These are phyloP conservation scores for Ustilago sp. DNA, from an alignment of 1,284 basidiomycete species.

Conservation along the genomic window DNA sequence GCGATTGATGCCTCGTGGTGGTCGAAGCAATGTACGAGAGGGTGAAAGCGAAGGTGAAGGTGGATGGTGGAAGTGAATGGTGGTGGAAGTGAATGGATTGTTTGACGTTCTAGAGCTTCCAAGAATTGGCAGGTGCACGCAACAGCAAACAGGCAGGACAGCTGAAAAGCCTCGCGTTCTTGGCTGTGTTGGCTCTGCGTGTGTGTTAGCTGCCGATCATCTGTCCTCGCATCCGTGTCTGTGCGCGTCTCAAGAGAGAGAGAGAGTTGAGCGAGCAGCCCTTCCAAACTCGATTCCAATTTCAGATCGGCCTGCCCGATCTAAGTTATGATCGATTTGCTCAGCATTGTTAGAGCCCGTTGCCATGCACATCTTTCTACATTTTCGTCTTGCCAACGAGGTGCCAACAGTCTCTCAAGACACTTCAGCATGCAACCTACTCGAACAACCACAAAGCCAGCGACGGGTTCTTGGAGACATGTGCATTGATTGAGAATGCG, in stretches of 20 bases:
- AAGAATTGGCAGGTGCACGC: conserved; percentile 6
- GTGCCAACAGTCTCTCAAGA: too few relatives aligned
- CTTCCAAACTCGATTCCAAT: background rate
- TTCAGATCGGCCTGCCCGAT: conserved; percentile 3
- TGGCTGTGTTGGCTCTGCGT: conserved; percentile 6
- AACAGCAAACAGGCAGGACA: background rate
- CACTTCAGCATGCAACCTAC: background rate
- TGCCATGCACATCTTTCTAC: background rate
- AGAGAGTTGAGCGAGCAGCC: background rate
- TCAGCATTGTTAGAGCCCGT: background rate
- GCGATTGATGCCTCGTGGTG: too few relatives aligned
- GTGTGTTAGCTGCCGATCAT: conserved; percentile 4
- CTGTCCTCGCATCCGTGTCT: conserved; percentile 14
- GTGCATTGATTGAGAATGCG: conserved; percentile 45
- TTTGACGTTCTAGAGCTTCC: background rate
- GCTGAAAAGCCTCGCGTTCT: background rate
- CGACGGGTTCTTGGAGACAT: conserved; percentile 25
- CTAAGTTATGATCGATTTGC: conserved; percentile 32
- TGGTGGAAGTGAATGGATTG: background rate
- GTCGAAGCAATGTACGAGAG: too few relatives aligned
- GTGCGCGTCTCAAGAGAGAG: conserved; percentile 7
- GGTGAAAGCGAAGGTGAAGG: background rate
- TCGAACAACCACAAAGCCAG: conserved; percentile 4
- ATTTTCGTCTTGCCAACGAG: background rate
- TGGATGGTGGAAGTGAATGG: background rate